Percentiles rank a stretch among this genome's conserved stretches.
Evolutionary conservation across 805 yeast genomes (phyloP).

Genomic region (Scheffersomyces amazonensis): DNA sequence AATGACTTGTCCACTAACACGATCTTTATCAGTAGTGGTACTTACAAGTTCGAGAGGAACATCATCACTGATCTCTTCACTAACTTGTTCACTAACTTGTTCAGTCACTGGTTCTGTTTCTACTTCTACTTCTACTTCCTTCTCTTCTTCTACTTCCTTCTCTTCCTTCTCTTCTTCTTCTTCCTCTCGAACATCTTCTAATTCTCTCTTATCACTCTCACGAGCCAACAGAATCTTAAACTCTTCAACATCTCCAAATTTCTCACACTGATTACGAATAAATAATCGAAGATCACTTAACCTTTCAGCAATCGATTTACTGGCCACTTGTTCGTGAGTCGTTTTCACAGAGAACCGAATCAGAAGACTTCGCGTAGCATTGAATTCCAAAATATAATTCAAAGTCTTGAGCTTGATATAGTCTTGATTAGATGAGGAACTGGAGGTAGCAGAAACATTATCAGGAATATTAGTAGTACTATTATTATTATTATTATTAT

Average conservation of each 20-base stretch:
- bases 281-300: conserved; percentile 2
- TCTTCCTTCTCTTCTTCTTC: not conserved
- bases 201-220: not conserved
- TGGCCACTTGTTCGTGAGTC: not conserved
- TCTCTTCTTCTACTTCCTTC: not conserved
- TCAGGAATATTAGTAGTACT: not conserved
- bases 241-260: conserved; percentile 42
- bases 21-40: not conserved
- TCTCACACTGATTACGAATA: conserved; percentile 27
- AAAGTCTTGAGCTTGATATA: conserved; percentile 38
- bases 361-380: conserved; percentile 35
- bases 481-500: conserved; percentile 4
- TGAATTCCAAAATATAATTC: conserved; percentile 36
- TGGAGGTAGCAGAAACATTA: not conserved
- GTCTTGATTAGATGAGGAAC: conserved; percentile 19
- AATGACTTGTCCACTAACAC: conserved; percentile 3
- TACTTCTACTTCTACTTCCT: conserved; percentile 2
- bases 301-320: not conserved
- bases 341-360: conserved; percentile 7
- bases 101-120: not conserved
- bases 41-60: not conserved
- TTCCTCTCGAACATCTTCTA: not conserved
- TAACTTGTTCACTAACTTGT: not conserved
- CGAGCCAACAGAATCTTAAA: conserved; percentile 14
- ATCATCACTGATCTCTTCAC: not conserved